A percentile compares a stretch with the other conserved stretches of the same genome.
phyloP scores from a whole-genome alignment of 1,284 basidiomycete genomes.

The Microbotryum violaceum region DNA sequence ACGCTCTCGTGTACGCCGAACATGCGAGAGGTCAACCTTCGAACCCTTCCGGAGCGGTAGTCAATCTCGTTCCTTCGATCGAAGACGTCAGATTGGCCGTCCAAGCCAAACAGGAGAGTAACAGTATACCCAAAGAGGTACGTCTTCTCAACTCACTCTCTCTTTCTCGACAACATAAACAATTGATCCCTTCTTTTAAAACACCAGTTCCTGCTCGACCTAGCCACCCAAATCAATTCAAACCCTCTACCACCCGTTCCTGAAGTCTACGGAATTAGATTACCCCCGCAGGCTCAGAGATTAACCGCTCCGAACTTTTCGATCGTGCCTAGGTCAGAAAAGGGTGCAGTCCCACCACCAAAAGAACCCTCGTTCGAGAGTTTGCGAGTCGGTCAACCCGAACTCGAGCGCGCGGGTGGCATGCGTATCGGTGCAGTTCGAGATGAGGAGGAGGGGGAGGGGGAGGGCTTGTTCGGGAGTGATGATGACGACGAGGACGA shows the following conservation, averaged over 20 bases:
- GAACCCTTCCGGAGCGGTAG: not conserved
- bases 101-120: slow-evolving; percentile 87
- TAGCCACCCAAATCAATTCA: slow-evolving; percentile 85
- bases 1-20: slow-evolving; percentile 86
- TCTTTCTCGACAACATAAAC: no score
- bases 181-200: no score
- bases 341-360: not conserved
- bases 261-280: slow-evolving; percentile 88
- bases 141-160: no score
- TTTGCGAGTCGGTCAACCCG: no score
- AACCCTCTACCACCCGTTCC: slow-evolving; percentile 81
- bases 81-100: slow-evolving; percentile 88
- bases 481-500: slow-evolving; percentile 13
- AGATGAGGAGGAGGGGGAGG: slow-evolving; percentile 8
- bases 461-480: slow-evolving; percentile 23
- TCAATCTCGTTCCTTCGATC: slow-evolving; percentile 42
- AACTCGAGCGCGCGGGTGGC: no score
- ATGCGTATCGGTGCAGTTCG: no score
- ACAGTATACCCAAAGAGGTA: slow-evolving; percentile 97
- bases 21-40: slow-evolving; percentile 53
- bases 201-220: slow-evolving; percentile 80
- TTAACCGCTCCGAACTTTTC: slow-evolving; percentile 88
- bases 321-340: slow-evolving; percentile 55
- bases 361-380: no score
- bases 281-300: slow-evolving; percentile 73